A percentile compares a stretch with the other conserved stretches of the same genome.
Conservation (phyloP, 2,329 filamentous ascomycete species). For the Stagonosporopsis tanaceti region DNA sequence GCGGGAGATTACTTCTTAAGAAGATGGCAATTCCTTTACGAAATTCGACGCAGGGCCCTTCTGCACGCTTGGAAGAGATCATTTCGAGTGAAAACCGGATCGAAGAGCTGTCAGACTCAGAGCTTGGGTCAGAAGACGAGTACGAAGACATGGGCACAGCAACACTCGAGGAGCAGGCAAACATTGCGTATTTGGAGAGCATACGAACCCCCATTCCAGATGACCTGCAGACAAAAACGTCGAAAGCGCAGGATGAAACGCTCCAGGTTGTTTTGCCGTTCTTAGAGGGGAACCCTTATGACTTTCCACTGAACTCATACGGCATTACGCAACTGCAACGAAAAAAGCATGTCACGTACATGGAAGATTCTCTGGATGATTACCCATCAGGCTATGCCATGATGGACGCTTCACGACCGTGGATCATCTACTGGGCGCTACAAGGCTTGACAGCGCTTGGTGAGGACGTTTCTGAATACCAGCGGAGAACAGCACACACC, state of each 20-base stretch:
- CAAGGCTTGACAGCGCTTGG: slow-evolving; percentile 78
- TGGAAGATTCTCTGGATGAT: slow-evolving; percentile 62
- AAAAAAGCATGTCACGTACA: slow-evolving; percentile 66
- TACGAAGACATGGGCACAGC: slow-evolving; percentile 49
- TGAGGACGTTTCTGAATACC: slow-evolving; percentile 72
- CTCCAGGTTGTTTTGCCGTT: slow-evolving; percentile 73
- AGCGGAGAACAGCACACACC: slow-evolving; percentile 73
- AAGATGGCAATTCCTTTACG: slow-evolving; percentile 39
- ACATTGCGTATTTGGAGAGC: slow-evolving; percentile 41
- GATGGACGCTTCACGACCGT: slow-evolving; percentile 87
- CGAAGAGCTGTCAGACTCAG: slow-evolving; percentile 48
- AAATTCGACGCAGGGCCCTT: slow-evolving; percentile 29
- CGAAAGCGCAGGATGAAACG: slow-evolving; percentile 72
- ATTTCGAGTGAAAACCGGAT: slow-evolving; percentile 36
- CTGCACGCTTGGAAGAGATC: slow-evolving; percentile 40
- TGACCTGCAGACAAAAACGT: slow-evolving; percentile 71
- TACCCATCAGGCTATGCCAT: slow-evolving; percentile 75
- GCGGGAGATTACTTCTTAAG: slow-evolving; percentile 16
- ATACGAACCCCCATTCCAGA: slow-evolving; percentile 69
- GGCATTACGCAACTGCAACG: slow-evolving; percentile 80
- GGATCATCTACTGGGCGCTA: slow-evolving; percentile 94
- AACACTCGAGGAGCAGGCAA: slow-evolving; percentile 37
- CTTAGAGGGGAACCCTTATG: slow-evolving; percentile 63
- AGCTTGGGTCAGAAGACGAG: slow-evolving; percentile 30
- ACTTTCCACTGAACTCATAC: slow-evolving; percentile 68